Evolutionary conservation across 2,329 filamentous ascomycete species (phyloP), one percentile per base, ranked within the genome.

Genomic region (Aspergillus brunneoviolaceus): DNA sequence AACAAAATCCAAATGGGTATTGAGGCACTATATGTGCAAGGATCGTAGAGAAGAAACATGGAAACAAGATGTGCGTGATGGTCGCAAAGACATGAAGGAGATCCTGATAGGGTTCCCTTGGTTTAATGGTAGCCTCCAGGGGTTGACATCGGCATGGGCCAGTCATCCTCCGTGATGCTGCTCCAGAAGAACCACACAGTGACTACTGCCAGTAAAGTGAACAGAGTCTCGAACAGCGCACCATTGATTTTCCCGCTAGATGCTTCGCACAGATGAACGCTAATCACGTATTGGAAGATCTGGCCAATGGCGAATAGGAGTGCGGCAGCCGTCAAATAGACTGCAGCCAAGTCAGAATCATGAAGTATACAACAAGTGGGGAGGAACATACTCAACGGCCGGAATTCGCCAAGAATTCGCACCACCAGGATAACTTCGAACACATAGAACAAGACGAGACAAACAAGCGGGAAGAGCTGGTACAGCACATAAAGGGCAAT

Each of bases 121-220:
- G 6, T n/a, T 55, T 55, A 65, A 58, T 69, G 74, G 67, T 76
- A 77, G 51, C 67, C 73, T 11, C 62, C 60, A 31, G 64, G 59
- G 48, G 64, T 47, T 51, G 55, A 19, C 49, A 70, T 62, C 19
- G 83, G 81, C 75, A 85, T 82, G 2, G 93, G 92, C 95, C 95
- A 99, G 80, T 97, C 94, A 71, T 99, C 95, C 78, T 99, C 95
- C 16, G 95, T 99, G 70, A 99, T 99, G 79, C 92, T 97, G 51
- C 92, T 96, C 95, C 95, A 99, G 82, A 99, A 99, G 59, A 91
- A 77, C 93, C 95, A 99, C 65, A 97, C 80, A 78, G 87, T 87
- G 19, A 91, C 83, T 4, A 99, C 92, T 0, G 93, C 84, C 12
- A 94, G 79, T 0, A 97, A 82, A 0, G 93, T 98, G 79, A 99